phyloP scores from a whole-genome alignment of 306 rosid species.

The Prinsepia uniflora region DNA sequence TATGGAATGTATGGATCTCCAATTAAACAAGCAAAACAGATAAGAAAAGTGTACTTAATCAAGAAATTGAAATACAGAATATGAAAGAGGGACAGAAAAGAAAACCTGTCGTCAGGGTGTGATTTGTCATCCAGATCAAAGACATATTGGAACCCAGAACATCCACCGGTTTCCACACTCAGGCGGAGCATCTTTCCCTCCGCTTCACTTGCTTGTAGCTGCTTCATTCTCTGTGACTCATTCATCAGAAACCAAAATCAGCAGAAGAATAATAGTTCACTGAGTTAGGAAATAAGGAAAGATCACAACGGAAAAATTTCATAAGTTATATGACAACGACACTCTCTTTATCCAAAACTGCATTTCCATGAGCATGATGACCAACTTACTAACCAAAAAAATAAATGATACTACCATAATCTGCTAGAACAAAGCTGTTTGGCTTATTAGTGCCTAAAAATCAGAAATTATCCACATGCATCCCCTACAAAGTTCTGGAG shows the following conservation, averaged over 20 bases:
- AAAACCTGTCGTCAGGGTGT: slow-evolving; percentile 73
- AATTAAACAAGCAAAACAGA: not conserved
- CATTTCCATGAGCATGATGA: not conserved
- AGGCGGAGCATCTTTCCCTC: slow-evolving; percentile 65
- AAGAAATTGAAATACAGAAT: not conserved
- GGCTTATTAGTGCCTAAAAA: not conserved
- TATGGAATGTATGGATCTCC: not conserved
- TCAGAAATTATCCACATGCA: not conserved
- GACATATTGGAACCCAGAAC: slow-evolving; percentile 97
- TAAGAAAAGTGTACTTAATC: not conserved
- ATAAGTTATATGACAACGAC: not conserved
- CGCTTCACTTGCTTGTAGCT: slow-evolving; percentile 54
- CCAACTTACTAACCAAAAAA: not conserved
- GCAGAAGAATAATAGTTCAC: not conserved
- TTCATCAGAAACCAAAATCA: slow-evolving; percentile 20
- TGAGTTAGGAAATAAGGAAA: not conserved
- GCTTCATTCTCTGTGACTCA: slow-evolving; percentile 65
- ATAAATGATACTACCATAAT: not conserved
- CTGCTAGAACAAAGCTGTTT: not conserved
- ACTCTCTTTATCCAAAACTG: not conserved
- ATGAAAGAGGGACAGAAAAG: not conserved
- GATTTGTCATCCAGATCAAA: slow-evolving; percentile 67
- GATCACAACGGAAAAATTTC: not conserved
- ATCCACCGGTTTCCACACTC: slow-evolving; percentile 93
- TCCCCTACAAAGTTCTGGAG: not conserved